A percentile compares a stretch with the other conserved stretches of the same genome.
Conservation (phyloP, 2,329 filamentous ascomycete genomes). For the Tolypocladium nubicola region DNA sequence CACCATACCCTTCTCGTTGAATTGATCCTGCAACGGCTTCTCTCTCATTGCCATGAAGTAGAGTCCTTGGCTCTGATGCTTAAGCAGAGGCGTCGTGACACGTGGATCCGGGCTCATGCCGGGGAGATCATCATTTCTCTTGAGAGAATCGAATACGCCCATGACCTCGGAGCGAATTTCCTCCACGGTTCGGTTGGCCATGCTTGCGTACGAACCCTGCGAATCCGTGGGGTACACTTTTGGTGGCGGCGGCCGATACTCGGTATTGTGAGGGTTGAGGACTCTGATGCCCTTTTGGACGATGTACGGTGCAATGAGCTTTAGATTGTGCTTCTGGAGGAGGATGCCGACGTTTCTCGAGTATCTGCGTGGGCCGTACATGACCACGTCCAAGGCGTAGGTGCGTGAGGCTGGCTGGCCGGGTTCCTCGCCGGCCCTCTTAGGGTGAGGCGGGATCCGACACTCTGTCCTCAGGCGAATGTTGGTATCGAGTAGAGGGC, state of each 20-base stretch:
- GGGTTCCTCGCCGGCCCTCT: constrained; percentile 49
- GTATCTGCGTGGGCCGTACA: constrained; percentile 67
- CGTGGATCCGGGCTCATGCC: constrained; percentile 54
- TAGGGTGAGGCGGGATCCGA: constrained; percentile 57
- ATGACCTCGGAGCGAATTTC: constrained; percentile 79
- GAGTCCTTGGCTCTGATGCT: constrained; percentile 83
- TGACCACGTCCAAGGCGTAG: constrained; percentile 58
- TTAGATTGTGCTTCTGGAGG: constrained; percentile 53
- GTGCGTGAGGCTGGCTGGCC: constrained; percentile 51
- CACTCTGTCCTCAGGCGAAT: constrained; percentile 60
- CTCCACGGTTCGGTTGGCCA: constrained; percentile 57
- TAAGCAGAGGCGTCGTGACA: constrained; percentile 60
- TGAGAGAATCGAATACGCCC: constrained; percentile 78
- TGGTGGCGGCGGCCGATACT: constrained; percentile 30
- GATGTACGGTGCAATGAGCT: constrained; percentile 54
- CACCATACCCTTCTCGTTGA: constrained; percentile 49
- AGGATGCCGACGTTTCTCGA: constrained; percentile 56
- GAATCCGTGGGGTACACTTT: constrained; percentile 20
- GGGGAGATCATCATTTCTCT: constrained; percentile 64
- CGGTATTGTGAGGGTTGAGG: constrained; percentile 62
- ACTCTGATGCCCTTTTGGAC: constrained; percentile 60
- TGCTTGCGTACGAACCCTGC: constrained; percentile 13
- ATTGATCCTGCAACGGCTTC: constrained; percentile 47
- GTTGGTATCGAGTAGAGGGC: constrained; percentile 60
- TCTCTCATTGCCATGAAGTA: constrained; percentile 79